Percentiles rank a stretch among this genome's conserved stretches.
Evolutionary conservation across 441 rosid species (phyloP).

Genomic region (Arabidopsis lyrata): DNA sequence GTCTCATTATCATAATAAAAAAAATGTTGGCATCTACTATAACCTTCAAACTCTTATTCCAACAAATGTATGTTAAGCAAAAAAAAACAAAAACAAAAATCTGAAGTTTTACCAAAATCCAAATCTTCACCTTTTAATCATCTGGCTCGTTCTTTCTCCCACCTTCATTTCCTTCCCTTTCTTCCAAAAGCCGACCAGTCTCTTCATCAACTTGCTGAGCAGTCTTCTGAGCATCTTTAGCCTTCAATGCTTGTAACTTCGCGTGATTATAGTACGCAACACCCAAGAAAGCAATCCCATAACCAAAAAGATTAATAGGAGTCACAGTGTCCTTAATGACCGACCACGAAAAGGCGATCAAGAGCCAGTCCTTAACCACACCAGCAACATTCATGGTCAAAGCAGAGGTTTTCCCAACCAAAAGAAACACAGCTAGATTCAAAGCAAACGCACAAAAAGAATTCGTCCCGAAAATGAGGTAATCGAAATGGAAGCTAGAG

Average conservation of each 20-base stretch:
- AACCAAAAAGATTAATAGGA: conserved; percentile 79
- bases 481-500: conserved; percentile 88
- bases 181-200: conserved; percentile 72
- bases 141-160: conserved; percentile 70
- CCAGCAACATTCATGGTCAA: conserved; percentile 99
- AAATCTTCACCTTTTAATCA: conserved; percentile 42
- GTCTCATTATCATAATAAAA: conserved; percentile 16
- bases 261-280: conserved; percentile 90
- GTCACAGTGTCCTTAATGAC: conserved; percentile 96
- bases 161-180: conserved; percentile 79
- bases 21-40: conserved; percentile 4
- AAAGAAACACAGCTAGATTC: conserved; percentile 91
- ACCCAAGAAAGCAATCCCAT: conserved; percentile 86
- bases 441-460: conserved; percentile 87
- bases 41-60: conserved; percentile 55
- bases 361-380: conserved; percentile 93
- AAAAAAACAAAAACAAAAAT: not conserved
- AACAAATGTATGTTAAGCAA: conserved; percentile 29
- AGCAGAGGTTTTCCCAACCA: conserved; percentile 96
- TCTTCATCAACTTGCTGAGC: conserved; percentile 71
- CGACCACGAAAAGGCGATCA: conserved; percentile 97
- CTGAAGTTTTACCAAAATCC: not conserved
- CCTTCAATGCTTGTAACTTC: conserved; percentile 86
- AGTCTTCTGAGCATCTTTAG: conserved; percentile 92
- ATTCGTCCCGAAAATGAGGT: conserved; percentile 81